Percentiles rank a stretch among this genome's conserved stretches.
Conservation (phyloP, 2,329 filamentous ascomycete genomes). For the Didymella exigua region DNA sequence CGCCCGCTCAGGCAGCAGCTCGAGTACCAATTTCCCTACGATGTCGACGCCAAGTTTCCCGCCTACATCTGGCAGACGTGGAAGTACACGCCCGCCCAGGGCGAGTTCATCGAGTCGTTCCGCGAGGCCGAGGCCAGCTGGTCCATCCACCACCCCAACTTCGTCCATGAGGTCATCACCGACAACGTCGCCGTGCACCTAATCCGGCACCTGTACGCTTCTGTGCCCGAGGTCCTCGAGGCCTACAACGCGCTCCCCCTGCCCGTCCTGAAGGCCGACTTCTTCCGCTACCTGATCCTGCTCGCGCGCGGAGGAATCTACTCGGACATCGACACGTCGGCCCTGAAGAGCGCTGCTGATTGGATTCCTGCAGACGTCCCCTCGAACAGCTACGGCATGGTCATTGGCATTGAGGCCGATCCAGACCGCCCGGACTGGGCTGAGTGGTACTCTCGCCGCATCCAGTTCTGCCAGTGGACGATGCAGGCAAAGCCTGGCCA, state of each 20-base stretch:
- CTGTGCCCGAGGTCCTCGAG: slow-evolving; percentile 58
- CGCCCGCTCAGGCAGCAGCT: slow-evolving; percentile 80
- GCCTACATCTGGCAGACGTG: slow-evolving; percentile 99
- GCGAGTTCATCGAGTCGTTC: slow-evolving; percentile 75
- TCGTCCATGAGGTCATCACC: slow-evolving; percentile 97
- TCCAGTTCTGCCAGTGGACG: slow-evolving; percentile 99
- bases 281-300: slow-evolving; percentile 72
- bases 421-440: slow-evolving; percentile 91
- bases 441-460: slow-evolving; percentile 92
- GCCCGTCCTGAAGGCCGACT: slow-evolving; percentile 65
- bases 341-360: slow-evolving; percentile 79
- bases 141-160: slow-evolving; percentile 84
- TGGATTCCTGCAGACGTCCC: slow-evolving; percentile 86
- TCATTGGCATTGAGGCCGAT: slow-evolving; percentile 95
- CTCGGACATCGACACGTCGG: slow-evolving; percentile 80
- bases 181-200: slow-evolving; percentile 83
- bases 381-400: slow-evolving; percentile 77
- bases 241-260: slow-evolving; percentile 57
- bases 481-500: slow-evolving; percentile 96
- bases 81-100: slow-evolving; percentile 81
- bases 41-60: slow-evolving; percentile 85
- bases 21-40: slow-evolving; percentile 92
- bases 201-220: slow-evolving; percentile 83
- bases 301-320: slow-evolving; percentile 83
- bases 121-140: slow-evolving; percentile 87